Base-by-base conservation (phyloP, 805 yeast genomes). In the Gaillardinia entomophila region DNA sequence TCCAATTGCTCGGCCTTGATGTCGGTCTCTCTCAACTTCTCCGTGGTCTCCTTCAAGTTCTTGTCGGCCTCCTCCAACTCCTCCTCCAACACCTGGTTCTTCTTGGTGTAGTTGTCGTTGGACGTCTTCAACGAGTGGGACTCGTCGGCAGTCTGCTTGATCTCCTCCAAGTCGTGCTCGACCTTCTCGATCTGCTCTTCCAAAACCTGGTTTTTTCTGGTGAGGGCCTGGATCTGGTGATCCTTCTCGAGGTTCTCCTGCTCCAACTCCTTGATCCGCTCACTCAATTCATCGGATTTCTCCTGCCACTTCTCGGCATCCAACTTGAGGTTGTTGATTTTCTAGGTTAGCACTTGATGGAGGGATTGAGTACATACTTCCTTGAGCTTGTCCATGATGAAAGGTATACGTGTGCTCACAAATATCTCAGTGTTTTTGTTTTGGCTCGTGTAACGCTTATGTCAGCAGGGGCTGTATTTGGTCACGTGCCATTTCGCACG, bases 251-350 rank as follows among this genome's bases (percentile, higher is more conserved):
- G 71, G 57, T 76, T 75, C 55, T 87, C 95, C 68, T 90, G 97
- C 65, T 90, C 97, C 62, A 90, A 73, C 56, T 73, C 82, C 74
- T 89, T 92, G 68, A 84, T 78, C 60, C 79, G 80, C 43, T 73
- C 78, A 40, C 79, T 66, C 52, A 84, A 75, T 52, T 85, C 96
- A 55, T 92, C 98, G 40, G 92, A 81, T 72, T 88, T 86, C 62
- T 87, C 96, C 71, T 90, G 96, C 87, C 98, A 94, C 51, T 82
- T 72, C 71, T 92, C 98, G 47, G 96, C 90, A 60, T 92, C 97
- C 53, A 85, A 72, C 68, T 90, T 89, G 63, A 92, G 79, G 66
- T 79, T 79, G 73, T 71, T 81, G 69, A 88, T 71, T 77, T 87
- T 88, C 94, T 85, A 43, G 11, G n/a, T 3, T 14, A 33, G 16